phyloP scores from a whole-genome alignment of 1,284 basidiomycete genomes.

The Ceratobasidium sp. region DNA sequence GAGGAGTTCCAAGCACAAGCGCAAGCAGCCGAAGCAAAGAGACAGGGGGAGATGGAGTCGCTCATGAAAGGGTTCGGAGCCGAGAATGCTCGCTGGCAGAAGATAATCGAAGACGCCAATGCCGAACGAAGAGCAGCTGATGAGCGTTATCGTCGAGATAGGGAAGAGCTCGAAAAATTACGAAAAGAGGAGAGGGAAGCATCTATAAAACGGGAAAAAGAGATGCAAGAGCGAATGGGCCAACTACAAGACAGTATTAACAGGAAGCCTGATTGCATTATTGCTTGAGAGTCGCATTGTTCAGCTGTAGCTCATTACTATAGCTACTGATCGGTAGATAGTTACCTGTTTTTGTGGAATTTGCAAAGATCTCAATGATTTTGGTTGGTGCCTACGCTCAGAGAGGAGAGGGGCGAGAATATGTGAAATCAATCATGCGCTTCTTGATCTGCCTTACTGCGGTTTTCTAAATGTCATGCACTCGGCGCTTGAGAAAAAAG shows the following conservation, averaged over 20 bases:
- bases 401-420: no score
- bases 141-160: not conserved
- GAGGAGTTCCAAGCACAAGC: not conserved
- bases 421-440: no score
- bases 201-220: not conserved
- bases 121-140: not conserved
- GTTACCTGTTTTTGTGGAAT: no score
- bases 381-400: no score
- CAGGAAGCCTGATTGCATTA: not conserved
- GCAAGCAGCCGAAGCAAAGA: not conserved
- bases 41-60: constrained; percentile 18
- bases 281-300: no score
- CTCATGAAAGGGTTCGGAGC: constrained; percentile 14
- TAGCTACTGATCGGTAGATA: no score
- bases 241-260: not conserved
- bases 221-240: not conserved
- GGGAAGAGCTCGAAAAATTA: not conserved
- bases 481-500: no score
- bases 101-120: constrained; percentile 17
- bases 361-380: no score
- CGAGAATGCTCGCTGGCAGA: constrained; percentile 21
- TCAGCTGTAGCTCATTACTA: no score
- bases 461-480: no score
- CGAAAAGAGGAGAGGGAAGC: not conserved
- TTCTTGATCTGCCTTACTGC: no score